These are phyloP conservation scores for Mycena olivaceomarginata DNA, from an alignment of 768 basidiomycete species.

Conservation along the genomic window DNA sequence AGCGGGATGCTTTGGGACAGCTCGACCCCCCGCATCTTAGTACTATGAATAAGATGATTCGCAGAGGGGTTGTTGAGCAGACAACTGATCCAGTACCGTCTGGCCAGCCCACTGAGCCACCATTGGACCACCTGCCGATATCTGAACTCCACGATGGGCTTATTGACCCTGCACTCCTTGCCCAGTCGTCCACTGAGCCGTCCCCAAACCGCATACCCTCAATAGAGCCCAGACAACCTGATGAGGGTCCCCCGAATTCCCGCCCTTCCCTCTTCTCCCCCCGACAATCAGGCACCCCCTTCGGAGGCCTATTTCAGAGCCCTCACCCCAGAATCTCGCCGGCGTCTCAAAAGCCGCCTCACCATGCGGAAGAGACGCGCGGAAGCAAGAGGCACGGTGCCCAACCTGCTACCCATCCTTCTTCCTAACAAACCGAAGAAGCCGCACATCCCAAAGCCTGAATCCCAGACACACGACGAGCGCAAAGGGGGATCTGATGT, in stretches of 20 bases:
- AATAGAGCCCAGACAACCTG: not conserved
- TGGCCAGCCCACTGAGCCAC: conserved; percentile 16
- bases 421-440: conserved; percentile 59
- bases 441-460: conserved; percentile 3
- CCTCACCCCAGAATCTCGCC: conserved; percentile 68
- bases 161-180: conserved; percentile 27
- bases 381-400: conserved; percentile 58
- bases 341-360: conserved; percentile 76
- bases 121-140: not conserved
- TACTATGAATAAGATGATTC: conserved; percentile 51
- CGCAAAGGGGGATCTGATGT: conserved; percentile 15
- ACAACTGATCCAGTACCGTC: conserved; percentile 5
- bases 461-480: conserved; percentile 31
- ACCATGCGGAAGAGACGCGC: conserved; percentile 87
- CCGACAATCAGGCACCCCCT: conserved; percentile 8
- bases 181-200: not conserved
- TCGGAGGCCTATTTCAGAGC: conserved; percentile 31
- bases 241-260: not conserved
- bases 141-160: conserved; percentile 3
- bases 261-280: conserved; percentile 37
- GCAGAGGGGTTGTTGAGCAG: conserved; percentile 31
- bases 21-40: conserved; percentile 49
- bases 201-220: not conserved
- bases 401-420: conserved; percentile 53
- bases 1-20: conserved; percentile 48